Percentiles rank a stretch among this genome's conserved stretches.
Conservation (phyloP, 2,329 filamentous ascomycete genomes). For the Thermoascus crustaceus region DNA sequence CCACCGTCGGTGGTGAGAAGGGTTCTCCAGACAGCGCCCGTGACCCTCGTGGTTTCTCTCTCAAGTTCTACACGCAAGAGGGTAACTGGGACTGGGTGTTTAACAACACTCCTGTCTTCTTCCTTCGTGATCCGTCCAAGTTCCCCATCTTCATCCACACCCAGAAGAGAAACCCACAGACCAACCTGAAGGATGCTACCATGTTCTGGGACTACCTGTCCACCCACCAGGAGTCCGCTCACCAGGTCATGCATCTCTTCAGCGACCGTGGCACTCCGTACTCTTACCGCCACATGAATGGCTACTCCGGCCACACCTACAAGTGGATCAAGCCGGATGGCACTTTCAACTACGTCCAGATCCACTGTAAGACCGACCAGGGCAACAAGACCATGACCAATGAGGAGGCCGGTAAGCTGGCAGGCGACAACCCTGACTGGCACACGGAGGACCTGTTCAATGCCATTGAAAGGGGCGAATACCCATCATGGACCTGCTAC, state of each 20-base stretch:
- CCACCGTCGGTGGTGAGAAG: slow-evolving; percentile 66
- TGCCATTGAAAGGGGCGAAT: slow-evolving; percentile 53
- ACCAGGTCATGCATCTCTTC: slow-evolving; percentile 59
- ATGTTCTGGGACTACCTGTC: slow-evolving; percentile 62
- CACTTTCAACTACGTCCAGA: slow-evolving; percentile 57
- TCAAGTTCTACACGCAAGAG: slow-evolving; percentile 66
- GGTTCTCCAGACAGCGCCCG: slow-evolving; percentile 64
- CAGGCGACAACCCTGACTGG: slow-evolving; percentile 53
- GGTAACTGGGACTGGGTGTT: slow-evolving; percentile 67
- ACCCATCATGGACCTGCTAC: slow-evolving; percentile 56
- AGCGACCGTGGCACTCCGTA: slow-evolving; percentile 59
- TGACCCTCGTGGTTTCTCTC: slow-evolving; percentile 63
- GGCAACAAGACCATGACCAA: slow-evolving; percentile 54
- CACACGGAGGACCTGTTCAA: slow-evolving; percentile 58
- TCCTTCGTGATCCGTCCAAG: slow-evolving; percentile 64
- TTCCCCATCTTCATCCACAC: slow-evolving; percentile 68
- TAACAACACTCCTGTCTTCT: slow-evolving; percentile 70
- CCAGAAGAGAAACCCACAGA: slow-evolving; percentile 65
- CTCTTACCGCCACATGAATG: slow-evolving; percentile 59
- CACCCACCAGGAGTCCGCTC: slow-evolving; percentile 54
- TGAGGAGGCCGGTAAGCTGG: slow-evolving; percentile 48
- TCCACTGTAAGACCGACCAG: slow-evolving; percentile 57
- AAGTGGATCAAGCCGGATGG: slow-evolving; percentile 60
- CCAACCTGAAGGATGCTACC: slow-evolving; percentile 59
- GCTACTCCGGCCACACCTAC: slow-evolving; percentile 59